Conservation (phyloP, 208 protist species). For the Trypanosoma melophagium region DNA sequence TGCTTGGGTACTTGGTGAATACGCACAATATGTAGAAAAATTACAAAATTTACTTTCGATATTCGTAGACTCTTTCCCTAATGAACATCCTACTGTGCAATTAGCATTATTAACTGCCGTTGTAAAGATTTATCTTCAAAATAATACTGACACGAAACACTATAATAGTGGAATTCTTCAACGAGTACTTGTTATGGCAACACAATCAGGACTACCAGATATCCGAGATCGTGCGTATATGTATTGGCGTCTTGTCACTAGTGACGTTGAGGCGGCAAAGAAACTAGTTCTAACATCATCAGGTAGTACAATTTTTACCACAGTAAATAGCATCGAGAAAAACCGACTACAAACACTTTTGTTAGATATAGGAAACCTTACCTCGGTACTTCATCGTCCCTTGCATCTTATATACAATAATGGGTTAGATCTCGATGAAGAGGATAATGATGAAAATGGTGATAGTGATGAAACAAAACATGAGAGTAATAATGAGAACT, state of each 20-base stretch:
- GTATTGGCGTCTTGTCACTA: constrained; percentile 97
- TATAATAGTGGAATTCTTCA: constrained; percentile 62
- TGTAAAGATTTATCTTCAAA: constrained; percentile 96
- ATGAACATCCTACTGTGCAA: constrained; percentile 94
- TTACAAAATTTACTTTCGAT: constrained; percentile 90
- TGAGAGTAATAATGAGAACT: neutral
- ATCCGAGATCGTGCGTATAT: constrained; percentile 97
- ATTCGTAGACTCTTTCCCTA: constrained; percentile 95
- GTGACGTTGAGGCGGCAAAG: constrained; percentile 91
- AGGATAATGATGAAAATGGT: constrained; percentile 29
- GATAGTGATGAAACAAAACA: neutral
- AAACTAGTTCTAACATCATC: constrained; percentile 69
- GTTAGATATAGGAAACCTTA: constrained; percentile 40
- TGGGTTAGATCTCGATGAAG: constrained; percentile 13
- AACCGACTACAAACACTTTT: constrained; percentile 18
- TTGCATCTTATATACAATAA: constrained; percentile 33
- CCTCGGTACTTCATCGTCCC: constrained; percentile 34
- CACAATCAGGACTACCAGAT: constrained; percentile 93
- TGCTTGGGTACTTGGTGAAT: constrained; percentile 99
- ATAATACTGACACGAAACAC: constrained; percentile 1
- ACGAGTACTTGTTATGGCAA: constrained; percentile 78
- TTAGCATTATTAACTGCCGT: constrained; percentile 95
- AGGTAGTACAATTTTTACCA: constrained; percentile 36
- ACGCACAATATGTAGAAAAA: constrained; percentile 94
- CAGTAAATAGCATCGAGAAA: constrained; percentile 12